These are phyloP conservation scores for Rubroboletus satanas DNA, from an alignment of 768 basidiomycete species.

Conservation along the genomic window DNA sequence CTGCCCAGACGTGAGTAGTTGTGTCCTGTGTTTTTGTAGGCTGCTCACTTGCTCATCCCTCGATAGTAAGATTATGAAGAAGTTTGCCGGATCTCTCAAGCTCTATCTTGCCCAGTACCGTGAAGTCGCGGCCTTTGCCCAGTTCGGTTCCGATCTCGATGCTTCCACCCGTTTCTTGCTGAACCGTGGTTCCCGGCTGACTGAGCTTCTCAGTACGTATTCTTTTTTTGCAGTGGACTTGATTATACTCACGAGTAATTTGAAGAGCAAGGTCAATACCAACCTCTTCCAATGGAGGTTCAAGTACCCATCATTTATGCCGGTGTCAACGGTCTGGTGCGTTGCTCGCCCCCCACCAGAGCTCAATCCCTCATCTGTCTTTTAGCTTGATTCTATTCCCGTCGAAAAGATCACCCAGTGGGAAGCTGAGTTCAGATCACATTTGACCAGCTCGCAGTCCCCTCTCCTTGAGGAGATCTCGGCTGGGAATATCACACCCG, in stretches of 20 bases:
- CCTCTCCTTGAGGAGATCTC: conserved; percentile 82
- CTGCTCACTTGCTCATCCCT: background rate
- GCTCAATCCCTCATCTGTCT: background rate
- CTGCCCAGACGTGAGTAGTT: conserved; percentile 90
- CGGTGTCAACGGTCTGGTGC: conserved; percentile 96
- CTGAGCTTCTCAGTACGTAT: conserved; percentile 82
- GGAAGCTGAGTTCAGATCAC: conserved; percentile 89
- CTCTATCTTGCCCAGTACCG: conserved; percentile 99
- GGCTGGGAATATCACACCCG: conserved; percentile 78
- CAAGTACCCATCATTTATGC: conserved; percentile 99
- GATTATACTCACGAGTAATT: conserved; percentile 11
- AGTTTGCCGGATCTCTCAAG: conserved; percentile 99
- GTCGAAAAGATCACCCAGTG: conserved; percentile 92
- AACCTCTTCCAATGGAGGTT: conserved; percentile 89
- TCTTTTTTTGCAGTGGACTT: background rate
- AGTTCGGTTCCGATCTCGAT: conserved; percentile 99
- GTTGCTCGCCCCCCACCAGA: conserved; percentile 27
- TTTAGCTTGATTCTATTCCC: conserved; percentile 87
- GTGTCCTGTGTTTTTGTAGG: background rate
- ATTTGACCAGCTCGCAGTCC: conserved; percentile 71
- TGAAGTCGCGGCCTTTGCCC: conserved; percentile 99
- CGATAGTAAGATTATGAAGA: conserved; percentile 96
- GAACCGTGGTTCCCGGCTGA: conserved; percentile 95
- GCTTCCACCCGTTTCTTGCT: conserved; percentile 99
- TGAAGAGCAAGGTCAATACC: conserved; percentile 96